Evolutionary conservation across 1,284 basidiomycete species (phyloP), one percentile per base, ranked within the genome.

Genomic region (Anthracocystis walkeri): DNA sequence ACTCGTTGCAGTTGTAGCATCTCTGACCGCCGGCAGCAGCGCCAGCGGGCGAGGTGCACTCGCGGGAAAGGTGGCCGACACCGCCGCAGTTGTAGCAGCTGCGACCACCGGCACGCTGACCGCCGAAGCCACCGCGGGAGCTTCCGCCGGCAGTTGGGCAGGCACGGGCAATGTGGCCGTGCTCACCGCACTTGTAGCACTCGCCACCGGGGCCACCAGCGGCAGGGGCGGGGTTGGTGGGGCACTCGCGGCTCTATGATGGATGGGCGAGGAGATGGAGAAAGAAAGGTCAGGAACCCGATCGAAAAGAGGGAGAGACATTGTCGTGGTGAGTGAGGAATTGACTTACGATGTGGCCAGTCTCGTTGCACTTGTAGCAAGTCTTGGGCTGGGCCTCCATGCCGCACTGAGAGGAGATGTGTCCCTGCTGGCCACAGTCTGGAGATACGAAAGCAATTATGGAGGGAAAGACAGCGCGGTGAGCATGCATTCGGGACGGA

Each of bases 71-170:
- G 78, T 83, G 82, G 42, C 82, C 82, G 48, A 79, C 58, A 56
- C 80, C 80, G 56, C 82, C 82, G 67, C 82, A 83, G 75, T 81
- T 81, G 78, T 80, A 83, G 78, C 81, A 81, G 67, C 69, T 75
- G 52, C 79, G 77, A 21, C 68, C 74, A 27, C 77, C 74, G 25
- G 60, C 49, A n/a, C 50, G 38, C n/a, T 58, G 58, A 23, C 72
- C 71, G 58, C 67, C 64, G 59, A 71, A 75, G 21, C 61, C 70
- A 42, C 64, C 68, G 20, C 66, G 45, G 53, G 62, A 23, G 59
- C 44, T 52, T 21, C 61, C 59, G 40, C 68, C 75, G 41, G 62
- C 72, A 42, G 65, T 60, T n/a, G 80, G 82, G 75, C 82, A 83
- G 58, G 54, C 61, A 44, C 82, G 82, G 41, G 82, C 82, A 25